Percentiles rank a stretch among this genome's conserved stretches.
These are phyloP conservation scores for Penicillium hordei DNA, from an alignment of 2,329 filamentous ascomycete species.

Conservation along the genomic window DNA sequence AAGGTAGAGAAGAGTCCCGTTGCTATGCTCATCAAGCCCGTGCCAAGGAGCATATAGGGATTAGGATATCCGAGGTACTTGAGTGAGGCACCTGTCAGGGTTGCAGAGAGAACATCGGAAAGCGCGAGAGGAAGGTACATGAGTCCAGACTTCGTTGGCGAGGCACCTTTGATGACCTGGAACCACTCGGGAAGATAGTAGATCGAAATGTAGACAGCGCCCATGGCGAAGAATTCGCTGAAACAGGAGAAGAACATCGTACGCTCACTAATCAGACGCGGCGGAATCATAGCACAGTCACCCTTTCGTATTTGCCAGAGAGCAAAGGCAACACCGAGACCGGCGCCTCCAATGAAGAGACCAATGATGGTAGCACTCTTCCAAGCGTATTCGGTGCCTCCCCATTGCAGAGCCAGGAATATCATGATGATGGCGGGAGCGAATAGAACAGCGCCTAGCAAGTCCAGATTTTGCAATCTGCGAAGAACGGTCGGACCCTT, in stretches of 20 bases:
- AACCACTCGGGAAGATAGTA: slow-evolving; percentile 17
- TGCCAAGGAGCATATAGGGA: not conserved
- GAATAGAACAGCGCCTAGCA: not conserved
- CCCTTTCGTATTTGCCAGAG: not conserved
- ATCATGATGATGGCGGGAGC: not conserved
- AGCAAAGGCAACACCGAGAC: not conserved
- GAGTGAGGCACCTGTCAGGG: not conserved
- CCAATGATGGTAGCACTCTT: slow-evolving; percentile 1
- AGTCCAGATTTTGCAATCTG: not conserved
- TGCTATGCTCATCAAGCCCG: not conserved
- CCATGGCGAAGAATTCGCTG: slow-evolving; percentile 7
- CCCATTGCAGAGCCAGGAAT: not conserved
- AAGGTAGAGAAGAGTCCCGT: not conserved
- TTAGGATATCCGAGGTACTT: not conserved
- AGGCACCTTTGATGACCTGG: slow-evolving; percentile 10
- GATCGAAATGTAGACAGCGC: not conserved
- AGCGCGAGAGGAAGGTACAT: not conserved
- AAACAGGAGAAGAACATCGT: slow-evolving; percentile 6
- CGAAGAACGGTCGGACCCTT: not conserved
- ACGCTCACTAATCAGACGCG: not conserved
- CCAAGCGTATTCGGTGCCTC: not conserved
- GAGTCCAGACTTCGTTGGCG: not conserved
- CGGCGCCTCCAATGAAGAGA: not conserved
- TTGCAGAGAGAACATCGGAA: not conserved
- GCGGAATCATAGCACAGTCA: not conserved